These are phyloP conservation scores for Schizophyllum commune DNA, from an alignment of 1,284 basidiomycete genomes.

Conservation along the genomic window DNA sequence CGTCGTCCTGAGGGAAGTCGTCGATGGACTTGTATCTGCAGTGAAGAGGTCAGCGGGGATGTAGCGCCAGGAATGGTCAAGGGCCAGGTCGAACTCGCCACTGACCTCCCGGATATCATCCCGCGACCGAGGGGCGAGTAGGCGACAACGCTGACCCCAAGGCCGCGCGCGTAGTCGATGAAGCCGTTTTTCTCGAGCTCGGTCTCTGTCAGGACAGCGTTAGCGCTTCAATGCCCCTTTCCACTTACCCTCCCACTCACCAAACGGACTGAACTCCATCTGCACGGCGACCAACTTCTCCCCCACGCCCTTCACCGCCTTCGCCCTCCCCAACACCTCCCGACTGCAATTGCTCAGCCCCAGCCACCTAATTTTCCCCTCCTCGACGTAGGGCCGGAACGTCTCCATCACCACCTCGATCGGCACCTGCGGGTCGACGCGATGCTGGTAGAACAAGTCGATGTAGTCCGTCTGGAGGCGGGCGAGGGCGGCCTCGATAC, in stretches of 20 bases:
- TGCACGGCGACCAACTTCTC: constrained; percentile 32
- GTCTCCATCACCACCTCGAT: constrained; percentile 34
- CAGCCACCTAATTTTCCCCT: constrained; percentile 30
- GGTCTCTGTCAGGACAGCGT: background rate
- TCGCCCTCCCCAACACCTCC: constrained; percentile 34
- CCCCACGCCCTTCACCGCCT: constrained; percentile 19
- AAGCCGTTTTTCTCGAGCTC: constrained; percentile 20
- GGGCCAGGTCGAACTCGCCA: too few species aligned
- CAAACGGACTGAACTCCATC: constrained; percentile 21
- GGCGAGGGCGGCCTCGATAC: constrained; percentile 17
- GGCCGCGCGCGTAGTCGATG: constrained; percentile 12
- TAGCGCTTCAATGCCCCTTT: too few species aligned
- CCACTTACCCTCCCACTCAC: too few species aligned
- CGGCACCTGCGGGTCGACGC: constrained; percentile 29
- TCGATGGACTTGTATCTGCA: background rate
- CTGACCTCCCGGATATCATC: constrained; percentile 40
- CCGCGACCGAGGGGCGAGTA: constrained; percentile 43
- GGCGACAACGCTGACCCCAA: constrained; percentile 14
- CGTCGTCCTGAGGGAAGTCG: constrained; percentile 7
- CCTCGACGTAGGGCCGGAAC: constrained; percentile 27
- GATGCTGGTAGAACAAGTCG: constrained; percentile 31
- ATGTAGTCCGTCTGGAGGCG: constrained; percentile 23
- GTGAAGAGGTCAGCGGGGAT: too few species aligned
- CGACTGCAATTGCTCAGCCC: constrained; percentile 38
- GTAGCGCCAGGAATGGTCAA: too few species aligned